phyloP scores from a whole-genome alignment of 139 green algal species.

The Coelastrella sp. region DNA sequence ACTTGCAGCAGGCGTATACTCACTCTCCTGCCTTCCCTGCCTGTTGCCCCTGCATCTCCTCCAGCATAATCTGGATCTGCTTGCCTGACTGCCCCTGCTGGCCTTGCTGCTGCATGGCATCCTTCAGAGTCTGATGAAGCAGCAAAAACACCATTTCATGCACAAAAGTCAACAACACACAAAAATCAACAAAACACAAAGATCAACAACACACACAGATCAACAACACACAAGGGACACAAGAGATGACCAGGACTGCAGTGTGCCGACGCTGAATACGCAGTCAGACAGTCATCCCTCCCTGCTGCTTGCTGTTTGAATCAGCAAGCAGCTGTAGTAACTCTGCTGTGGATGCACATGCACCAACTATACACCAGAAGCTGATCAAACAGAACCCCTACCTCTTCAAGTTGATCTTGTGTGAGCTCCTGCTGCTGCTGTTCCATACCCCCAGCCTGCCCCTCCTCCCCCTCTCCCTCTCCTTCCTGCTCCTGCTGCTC shows the following conservation, averaged over 20 bases:
- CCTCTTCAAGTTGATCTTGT: slow-evolving; percentile 55
- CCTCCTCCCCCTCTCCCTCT: slow-evolving; percentile 44
- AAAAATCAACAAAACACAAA: slow-evolving; percentile 4
- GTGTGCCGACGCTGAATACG: neutral
- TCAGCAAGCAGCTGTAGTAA: neutral
- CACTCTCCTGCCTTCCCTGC: slow-evolving; percentile 19
- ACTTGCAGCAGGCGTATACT: neutral
- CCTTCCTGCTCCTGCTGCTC: slow-evolving; percentile 19
- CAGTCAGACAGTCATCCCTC: no score
- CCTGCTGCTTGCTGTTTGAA: no score
- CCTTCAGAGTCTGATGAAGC: slow-evolving; percentile 44
- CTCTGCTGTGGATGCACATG: neutral
- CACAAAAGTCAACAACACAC: neutral
- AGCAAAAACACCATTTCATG: slow-evolving; percentile 22
- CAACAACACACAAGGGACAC: neutral
- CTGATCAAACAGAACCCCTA: slow-evolving; percentile 14
- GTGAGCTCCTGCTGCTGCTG: slow-evolving; percentile 59
- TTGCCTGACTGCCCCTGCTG: slow-evolving; percentile 43
- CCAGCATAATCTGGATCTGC: slow-evolving; percentile 49
- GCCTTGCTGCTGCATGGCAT: slow-evolving; percentile 46
- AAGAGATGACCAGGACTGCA: neutral
- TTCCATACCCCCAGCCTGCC: slow-evolving; percentile 33
- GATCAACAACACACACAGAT: neutral
- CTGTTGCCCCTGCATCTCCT: slow-evolving; percentile 47
- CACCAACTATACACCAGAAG: neutral